Evolutionary conservation across 345 rosid genomes (phyloP).

Genomic region (Mercurialis annua): DNA sequence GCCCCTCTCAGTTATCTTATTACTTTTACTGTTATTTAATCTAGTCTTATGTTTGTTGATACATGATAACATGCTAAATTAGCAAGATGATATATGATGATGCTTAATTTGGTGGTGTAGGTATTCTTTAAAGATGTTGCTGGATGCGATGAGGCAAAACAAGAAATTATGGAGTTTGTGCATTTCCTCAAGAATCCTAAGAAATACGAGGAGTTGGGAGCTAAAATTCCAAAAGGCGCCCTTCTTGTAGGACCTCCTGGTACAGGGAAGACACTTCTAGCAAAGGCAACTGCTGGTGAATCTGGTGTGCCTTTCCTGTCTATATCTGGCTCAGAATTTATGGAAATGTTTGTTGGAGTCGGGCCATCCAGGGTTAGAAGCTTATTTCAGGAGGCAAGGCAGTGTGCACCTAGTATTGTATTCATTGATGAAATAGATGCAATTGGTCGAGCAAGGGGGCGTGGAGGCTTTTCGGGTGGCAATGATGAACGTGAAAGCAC

Average conservation of each 20-base stretch:
- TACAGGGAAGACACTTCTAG: conserved; percentile 95
- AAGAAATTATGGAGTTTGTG: conserved; percentile 96
- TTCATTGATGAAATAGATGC: conserved; percentile 98
- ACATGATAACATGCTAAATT: neutral
- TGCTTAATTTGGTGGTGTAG: conserved; percentile 32
- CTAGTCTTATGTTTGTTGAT: neutral
- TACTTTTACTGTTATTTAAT: neutral
- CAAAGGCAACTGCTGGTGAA: conserved; percentile 97
- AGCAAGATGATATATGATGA: neutral
- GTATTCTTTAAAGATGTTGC: conserved; percentile 91
- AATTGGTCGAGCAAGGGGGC: conserved; percentile 94
- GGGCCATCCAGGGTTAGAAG: conserved; percentile 96
- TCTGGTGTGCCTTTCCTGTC: conserved; percentile 91
- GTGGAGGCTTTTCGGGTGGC: conserved; percentile 79
- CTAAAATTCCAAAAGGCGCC: conserved; percentile 94
- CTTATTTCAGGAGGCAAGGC: conserved; percentile 95
- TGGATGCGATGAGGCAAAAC: conserved; percentile 98
- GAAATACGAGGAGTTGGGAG: conserved; percentile 92
- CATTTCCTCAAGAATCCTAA: conserved; percentile 91
- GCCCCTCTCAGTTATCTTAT: neutral
- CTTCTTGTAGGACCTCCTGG: conserved; percentile 96
- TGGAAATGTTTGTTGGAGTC: conserved; percentile 99
- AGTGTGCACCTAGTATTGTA: conserved; percentile 81
- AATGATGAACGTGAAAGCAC: conserved; percentile 98
- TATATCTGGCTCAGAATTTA: conserved; percentile 93